Base-by-base conservation (phyloP, 495 filamentous ascomycete species). In the Lophiostoma macrostomum region DNA sequence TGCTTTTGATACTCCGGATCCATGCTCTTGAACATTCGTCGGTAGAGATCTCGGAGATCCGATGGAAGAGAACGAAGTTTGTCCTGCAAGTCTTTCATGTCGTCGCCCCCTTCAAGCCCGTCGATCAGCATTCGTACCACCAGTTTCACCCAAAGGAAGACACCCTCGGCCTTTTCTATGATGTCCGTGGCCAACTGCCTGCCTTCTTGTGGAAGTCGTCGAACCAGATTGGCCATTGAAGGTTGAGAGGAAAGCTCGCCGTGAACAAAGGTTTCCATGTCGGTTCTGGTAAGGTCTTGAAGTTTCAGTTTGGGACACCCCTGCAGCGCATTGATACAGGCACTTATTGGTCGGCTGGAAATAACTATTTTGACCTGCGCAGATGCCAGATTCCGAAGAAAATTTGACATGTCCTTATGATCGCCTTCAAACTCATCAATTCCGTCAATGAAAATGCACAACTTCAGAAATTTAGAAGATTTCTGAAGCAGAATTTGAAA, bases 381-480 rank as follows among this genome's bases (percentile, higher is more conserved):
- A 11, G 27, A 1, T n/a, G 32, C 23, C 16, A 50, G 32, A 18
- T 37, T 13, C n/a, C 39, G 31, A 2, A 50, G 46, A 38, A 27
- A 50, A 2, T 13, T n/a, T 24, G 39, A 31, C 5, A 50, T 31
- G 2, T 50, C 34, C 27, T 50, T 25, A 18, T 50, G 32, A 24
- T 37, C n/a, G 46, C 39, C 32, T 27, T 38, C 20, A 16, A 31
- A 50, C 18, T 50, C 46, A 23, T 50, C 46, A 4, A 50, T 19
- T 5, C 46, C 46, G 25, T 50, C 46, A 13, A 50, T 50, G 18
- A 50, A 23, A 18, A 50, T 28, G 32, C 37, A 50, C n/a, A 50
- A 50, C 22, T 39, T 16, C 18, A 27, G 16, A 7, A n/a, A 20
- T 23, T 50, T 27, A 37, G n/a, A n/a, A n/a, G n/a, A n/a, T n/a